Percentiles rank a stretch among this genome's conserved stretches.
Evolutionary conservation across 768 basidiomycete genomes (phyloP).

Genomic region (Inosperma sp.): DNA sequence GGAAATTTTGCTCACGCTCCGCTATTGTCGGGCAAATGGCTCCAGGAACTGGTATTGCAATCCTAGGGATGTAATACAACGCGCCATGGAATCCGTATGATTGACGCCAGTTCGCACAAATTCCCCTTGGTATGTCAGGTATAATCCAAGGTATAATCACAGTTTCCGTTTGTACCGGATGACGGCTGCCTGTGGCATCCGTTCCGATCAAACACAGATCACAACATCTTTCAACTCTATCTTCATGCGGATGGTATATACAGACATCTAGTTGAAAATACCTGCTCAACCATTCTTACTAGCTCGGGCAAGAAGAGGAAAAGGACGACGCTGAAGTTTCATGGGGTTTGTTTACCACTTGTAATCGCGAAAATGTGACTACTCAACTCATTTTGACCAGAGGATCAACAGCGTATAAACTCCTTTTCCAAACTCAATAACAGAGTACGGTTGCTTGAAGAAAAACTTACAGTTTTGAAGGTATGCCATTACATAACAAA

Average conservation of each 20-base stretch:
- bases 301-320: slow-evolving; percentile 78
- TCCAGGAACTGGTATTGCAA: too few relatives aligned
- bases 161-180: too few relatives aligned
- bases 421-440: slow-evolving; percentile 89
- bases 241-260: slow-evolving; percentile 27
- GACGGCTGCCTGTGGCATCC: too few relatives aligned
- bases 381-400: slow-evolving; percentile 29
- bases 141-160: too few relatives aligned
- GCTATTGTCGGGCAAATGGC: too few relatives aligned
- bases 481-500: slow-evolving; percentile 34
- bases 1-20: too few relatives aligned
- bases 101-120: too few relatives aligned
- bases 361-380: slow-evolving; percentile 7
- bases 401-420: slow-evolving; percentile 89
- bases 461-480: slow-evolving; percentile 67
- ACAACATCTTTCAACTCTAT: too few relatives aligned
- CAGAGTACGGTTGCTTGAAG: slow-evolving; percentile 66
- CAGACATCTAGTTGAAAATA: slow-evolving; percentile 1
- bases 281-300: slow-evolving; percentile 8
- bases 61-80: too few relatives aligned
- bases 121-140: too few relatives aligned
- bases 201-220: too few relatives aligned
- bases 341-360: slow-evolving; percentile 75
- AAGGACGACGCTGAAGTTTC: slow-evolving; percentile 75
- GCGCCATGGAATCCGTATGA: too few relatives aligned